Evolutionary conservation across 176 grass and related monocot genomes (phyloP), one percentile per base, ranked within the genome.

Genomic region (Aegilops bicornis): DNA sequence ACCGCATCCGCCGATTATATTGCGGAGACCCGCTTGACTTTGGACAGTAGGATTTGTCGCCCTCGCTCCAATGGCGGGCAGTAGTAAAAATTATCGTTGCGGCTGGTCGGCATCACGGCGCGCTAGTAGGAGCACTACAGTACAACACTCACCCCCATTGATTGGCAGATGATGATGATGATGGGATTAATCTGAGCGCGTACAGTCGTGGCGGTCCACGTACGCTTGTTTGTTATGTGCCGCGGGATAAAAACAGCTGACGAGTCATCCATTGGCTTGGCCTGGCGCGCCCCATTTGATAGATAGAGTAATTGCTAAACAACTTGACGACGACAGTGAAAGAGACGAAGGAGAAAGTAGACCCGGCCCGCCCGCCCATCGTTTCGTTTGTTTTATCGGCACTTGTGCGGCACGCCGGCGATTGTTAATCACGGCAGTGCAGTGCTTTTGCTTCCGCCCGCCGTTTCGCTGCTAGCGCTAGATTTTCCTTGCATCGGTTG

Each of bases 71-170:
- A 20, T 22, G 54, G 54, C 50, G 50, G 50, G 15, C 4, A 1
- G 54, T 58, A 86, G 7, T 69, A 30, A 22, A 10, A 10, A 9
- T 7, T 73, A 73, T 73, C 3, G 48, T 87, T 66, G 67, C 4
- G 80, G 62, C 59, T 22, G 80, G 75, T 79, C 75, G 89, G 74
- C 89, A 83, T 17, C 73, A 7, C 29, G 29, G 76, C 52, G 13
- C 32, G 22, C 15, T 36, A 25, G 11, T 12, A 54, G 50, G 50
- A 52, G 50, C 1, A 29, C 10, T 14, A 29, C 4, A 29, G 23
- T 65, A 20, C 35, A 70, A 11, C 12, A 6, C 3, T 31, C 7
- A 0, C 15, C 31, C 29, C 7, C 14, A 31, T 37, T 12, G 56
- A 12, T 25, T 32, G 1, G 50, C 48, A 29, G 30, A 19, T 20